Percentiles rank a stretch among this genome's conserved stretches.
Evolutionary conservation across 352 stramenopile genomes (phyloP).

Genomic region (Phytopythium oedochilum): DNA sequence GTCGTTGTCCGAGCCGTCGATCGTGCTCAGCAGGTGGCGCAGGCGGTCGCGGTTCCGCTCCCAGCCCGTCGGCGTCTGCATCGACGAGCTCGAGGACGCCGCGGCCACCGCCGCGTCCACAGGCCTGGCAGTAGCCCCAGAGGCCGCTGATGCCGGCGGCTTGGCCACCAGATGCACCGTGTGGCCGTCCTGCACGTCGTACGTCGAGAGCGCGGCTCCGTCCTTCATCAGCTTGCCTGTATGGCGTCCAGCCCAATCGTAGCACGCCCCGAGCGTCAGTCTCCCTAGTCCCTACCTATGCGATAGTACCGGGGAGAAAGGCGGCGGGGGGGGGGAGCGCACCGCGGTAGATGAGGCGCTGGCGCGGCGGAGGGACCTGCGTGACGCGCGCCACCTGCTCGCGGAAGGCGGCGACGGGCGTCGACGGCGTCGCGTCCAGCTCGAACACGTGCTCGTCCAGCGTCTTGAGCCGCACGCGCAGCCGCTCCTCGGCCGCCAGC

Average conservation of each 20-base stretch:
- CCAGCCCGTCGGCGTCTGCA: conserved; percentile 8
- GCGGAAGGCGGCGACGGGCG: conserved; percentile 64
- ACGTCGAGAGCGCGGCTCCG: conserved; percentile 50
- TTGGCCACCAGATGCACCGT: conserved; percentile 91
- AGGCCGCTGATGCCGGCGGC: conserved; percentile 5
- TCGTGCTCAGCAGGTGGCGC: conserved; percentile 10
- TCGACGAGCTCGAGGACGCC: background rate
- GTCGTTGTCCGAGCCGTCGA: conserved; percentile 4
- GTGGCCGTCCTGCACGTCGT: conserved; percentile 90
- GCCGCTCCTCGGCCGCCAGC: conserved; percentile 4
- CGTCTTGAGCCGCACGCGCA: conserved; percentile 67
- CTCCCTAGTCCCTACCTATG: background rate
- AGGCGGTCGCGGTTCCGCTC: conserved; percentile 18
- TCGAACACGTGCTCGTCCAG: conserved; percentile 78
- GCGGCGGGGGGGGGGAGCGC: background rate
- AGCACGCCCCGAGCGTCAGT: no score
- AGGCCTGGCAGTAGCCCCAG: background rate
- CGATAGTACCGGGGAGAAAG: background rate
- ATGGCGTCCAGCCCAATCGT: no score
- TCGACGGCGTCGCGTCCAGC: conserved; percentile 32
- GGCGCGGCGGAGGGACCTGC: conserved; percentile 46
- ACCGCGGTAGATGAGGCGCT: conserved; percentile 92
- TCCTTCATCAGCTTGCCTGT: conserved; percentile 86
- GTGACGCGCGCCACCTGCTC: conserved; percentile 48
- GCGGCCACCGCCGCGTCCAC: background rate